Conservation (phyloP, 139 green algal species). For the Coccomyxa sp. region DNA sequence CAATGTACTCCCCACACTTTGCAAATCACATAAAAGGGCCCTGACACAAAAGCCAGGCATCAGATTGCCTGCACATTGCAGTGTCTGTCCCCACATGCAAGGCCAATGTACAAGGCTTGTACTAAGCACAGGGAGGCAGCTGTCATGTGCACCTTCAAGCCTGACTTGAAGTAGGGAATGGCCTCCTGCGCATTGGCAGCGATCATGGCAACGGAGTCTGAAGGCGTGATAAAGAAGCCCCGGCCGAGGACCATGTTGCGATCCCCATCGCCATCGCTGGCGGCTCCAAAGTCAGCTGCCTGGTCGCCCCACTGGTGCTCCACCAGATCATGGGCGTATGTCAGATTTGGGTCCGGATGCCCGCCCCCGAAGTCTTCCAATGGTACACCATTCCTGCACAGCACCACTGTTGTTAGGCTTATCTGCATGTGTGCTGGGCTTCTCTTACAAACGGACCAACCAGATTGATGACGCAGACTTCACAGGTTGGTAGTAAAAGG, state of each 20-base stretch:
- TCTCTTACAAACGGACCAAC: no score
- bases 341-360: conserved; percentile 99
- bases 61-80: no score
- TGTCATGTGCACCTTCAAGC: conserved; percentile 77
- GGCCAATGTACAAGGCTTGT: no score
- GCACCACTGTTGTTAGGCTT: background rate
- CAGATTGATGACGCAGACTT: no score
- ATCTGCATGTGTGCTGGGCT: background rate
- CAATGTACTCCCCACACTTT: no score
- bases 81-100: no score
- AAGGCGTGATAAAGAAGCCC: conserved; percentile 97
- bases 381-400: conserved; percentile 49
- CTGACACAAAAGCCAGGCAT: no score
- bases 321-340: conserved; percentile 97
- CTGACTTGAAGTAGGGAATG: conserved; percentile 98
- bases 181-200: conserved; percentile 88
- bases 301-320: conserved; percentile 61
- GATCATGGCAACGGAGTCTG: conserved; percentile 97
- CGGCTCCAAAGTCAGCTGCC: conserved; percentile 80
- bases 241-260: conserved; percentile 99
- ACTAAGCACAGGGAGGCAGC: no score
- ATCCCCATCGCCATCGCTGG: conserved; percentile 93
- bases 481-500: no score
- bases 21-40: no score
- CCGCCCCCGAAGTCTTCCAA: conserved; percentile 92